Base-by-base conservation (phyloP, 306 rosid species). In the Casuarina glauca region DNA sequence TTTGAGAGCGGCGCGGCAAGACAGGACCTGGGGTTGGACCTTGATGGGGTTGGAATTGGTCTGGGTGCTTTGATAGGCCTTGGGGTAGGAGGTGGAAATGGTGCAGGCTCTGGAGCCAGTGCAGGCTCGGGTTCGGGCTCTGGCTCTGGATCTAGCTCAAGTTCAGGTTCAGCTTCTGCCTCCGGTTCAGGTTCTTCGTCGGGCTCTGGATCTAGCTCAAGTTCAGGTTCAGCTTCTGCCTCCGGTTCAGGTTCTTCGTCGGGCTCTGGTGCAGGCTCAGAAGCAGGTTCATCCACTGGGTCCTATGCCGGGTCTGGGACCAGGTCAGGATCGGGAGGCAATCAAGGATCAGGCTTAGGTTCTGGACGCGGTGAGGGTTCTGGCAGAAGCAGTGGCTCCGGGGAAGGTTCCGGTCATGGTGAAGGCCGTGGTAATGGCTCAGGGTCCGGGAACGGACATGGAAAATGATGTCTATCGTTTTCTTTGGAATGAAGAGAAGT, bases 41-140 rank as follows among this genome's bases (percentile, higher is more conserved):
- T 91, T 1, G 97, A 92, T 61, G 93, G 93, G 4, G 1, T 87
- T 6, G 92, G 97, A 45, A 1, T 87, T 71, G 90, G 94, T 9
- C 3, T 88, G 1, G 32, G 32, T 26, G 32, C 32, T 26, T 0
- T 26, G 32, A 26, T 26, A 26, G 32, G 32, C 32, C 1, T 26
- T 26, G 32, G 32, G 32, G 1, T 26, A 1, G 32, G 32, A 26
- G 32, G 32, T 35, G 94, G 93, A 61, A 67, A 89, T 48, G 88
- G 93, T 8, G 0, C 86, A 17, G 93, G 93, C 48, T 15, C 84
- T 20, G 26, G 26, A 20, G 26, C 26, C 26, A 87, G 93, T 8
- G 0, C 86, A 17, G 93, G 93, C 48, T 15, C 84, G 44, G 93
- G 92, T 6, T 71, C 82, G 19, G 87, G 96, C 2, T 93, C 32